A percentile compares a stretch with the other conserved stretches of the same genome.
These are phyloP conservation scores for Aspergillus sp. DNA, from an alignment of 2,329 filamentous ascomycete genomes.

Conservation along the genomic window DNA sequence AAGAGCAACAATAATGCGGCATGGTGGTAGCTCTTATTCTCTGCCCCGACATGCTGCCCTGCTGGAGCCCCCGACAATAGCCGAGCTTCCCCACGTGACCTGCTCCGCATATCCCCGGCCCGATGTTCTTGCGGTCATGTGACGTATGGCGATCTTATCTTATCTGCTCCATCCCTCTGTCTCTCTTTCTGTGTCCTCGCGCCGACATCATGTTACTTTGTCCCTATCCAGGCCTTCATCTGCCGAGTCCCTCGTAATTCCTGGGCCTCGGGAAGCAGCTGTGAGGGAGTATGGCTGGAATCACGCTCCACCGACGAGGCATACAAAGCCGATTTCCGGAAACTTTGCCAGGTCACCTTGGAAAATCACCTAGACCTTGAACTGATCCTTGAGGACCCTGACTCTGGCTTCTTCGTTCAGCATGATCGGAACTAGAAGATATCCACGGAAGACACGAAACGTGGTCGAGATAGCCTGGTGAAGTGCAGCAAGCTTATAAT, in stretches of 20 bases:
- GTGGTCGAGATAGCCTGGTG: too few relatives aligned
- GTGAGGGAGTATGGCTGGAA: too few relatives aligned
- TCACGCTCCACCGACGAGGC: constrained; percentile 7
- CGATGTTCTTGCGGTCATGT: constrained; percentile 2
- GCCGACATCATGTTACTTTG: too few relatives aligned
- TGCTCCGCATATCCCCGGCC: constrained; percentile 13
- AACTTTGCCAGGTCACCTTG: constrained; percentile 7
- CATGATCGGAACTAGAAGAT: too few relatives aligned
- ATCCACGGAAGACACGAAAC: too few relatives aligned
- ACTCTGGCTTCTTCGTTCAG: constrained; percentile 9
- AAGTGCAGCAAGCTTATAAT: too few relatives aligned
- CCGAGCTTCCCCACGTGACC: constrained; percentile 16
- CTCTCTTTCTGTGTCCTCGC: too few relatives aligned
- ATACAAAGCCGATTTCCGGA: constrained; percentile 10
- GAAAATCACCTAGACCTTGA: constrained; percentile 11
- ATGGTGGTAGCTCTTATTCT: constrained; percentile 4
- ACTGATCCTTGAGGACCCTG: constrained; percentile 7
- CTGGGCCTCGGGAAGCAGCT: constrained; percentile 8
- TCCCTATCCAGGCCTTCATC: constrained; percentile 3
- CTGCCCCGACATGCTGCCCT: constrained; percentile 7
- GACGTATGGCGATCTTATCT: neutral
- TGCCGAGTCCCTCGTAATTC: constrained; percentile 4
- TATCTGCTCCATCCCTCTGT: too few relatives aligned
- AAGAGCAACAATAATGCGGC: neutral
- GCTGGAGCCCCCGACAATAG: constrained; percentile 14